phyloP scores from a whole-genome alignment of 208 protist genomes.

The Acanthamoeba sp. region DNA sequence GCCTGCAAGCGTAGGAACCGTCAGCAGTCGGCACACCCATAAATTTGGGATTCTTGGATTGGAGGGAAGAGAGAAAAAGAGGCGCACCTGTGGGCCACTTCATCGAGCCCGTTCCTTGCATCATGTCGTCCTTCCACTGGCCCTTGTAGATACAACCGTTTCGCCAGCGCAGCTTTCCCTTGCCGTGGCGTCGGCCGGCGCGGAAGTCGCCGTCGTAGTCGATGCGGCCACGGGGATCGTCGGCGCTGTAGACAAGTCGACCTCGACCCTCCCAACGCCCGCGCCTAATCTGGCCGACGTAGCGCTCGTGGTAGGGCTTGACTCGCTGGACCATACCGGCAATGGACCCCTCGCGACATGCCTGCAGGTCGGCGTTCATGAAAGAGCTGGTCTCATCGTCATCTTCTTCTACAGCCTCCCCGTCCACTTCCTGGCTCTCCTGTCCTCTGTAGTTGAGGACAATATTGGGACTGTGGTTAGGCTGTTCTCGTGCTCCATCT shows the following conservation, averaged over 20 bases:
- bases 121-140: constrained; percentile 72
- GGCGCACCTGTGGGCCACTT: constrained; percentile 39
- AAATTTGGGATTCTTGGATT: too few species aligned
- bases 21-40: too few species aligned
- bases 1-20: too few species aligned
- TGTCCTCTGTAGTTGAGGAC: background rate
- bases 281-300: constrained; percentile 23
- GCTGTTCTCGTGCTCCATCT: background rate
- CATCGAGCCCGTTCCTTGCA: constrained; percentile 45
- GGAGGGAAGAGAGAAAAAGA: background rate
- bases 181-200: constrained; percentile 14
- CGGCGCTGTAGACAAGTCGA: constrained; percentile 6
- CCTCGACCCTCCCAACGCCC: constrained; percentile 20
- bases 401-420: background rate
- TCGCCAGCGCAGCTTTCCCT: constrained; percentile 36
- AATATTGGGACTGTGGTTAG: background rate
- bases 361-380: constrained; percentile 45
- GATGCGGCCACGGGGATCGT: constrained; percentile 44
- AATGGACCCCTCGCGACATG: background rate
- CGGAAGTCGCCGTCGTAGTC: constrained; percentile 50
- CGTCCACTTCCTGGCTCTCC: background rate
- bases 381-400: background rate
- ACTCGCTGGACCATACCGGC: constrained; percentile 31
- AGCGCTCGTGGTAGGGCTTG: constrained; percentile 56
- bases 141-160: constrained; percentile 58